Base-by-base conservation (phyloP, 202 grass and related monocot genomes). In the Setaria viridis region DNA sequence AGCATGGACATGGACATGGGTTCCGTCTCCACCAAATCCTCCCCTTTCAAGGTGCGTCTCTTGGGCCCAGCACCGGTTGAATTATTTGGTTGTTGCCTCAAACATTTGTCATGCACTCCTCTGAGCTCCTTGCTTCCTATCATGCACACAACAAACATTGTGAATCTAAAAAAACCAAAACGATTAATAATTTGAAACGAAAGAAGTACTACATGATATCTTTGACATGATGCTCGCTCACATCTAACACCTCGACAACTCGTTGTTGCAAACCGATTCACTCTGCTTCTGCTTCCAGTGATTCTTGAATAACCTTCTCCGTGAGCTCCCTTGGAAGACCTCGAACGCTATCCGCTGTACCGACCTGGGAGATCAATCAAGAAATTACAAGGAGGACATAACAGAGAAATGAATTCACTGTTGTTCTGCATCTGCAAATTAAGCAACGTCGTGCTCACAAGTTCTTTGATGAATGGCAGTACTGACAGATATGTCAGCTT, bases 281-380 rank as follows among this genome's bases (percentile, higher is more conserved):
- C 20, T 48, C 49, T 19, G 47, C 70, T 39, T 48, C 34, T 21
- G 47, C 78, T 51, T 82, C 72, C 14, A 90, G 62, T 34, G 71
- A 85, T 56, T 92, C 86, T 77, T 72, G 14, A 68, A 97, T 88
- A 11, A 97, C 88, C 62, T 41, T 89, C 76, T 87, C 67, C 2
- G 92, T 94, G 56, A 94, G 92, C 58, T 90, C 78, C 75, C 88
- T 86, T 25, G 92, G 94, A 53, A 97, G 84, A 4, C 94, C 94
- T 82, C 93, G 88, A n/a, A 97, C 85, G 62, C 92, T 88, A n/a
- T 97, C 94, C 41, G 85, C 79, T 47, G 92, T 90, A 57, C 94
- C 92, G 53, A 92, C 82, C 94, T 94, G 33, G 15, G 62, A 48
- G 74, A 58, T 0, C 67, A 70, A 67, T 0, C 8, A 12, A 17